Evolutionary conservation across 495 filamentous ascomycete genomes (phyloP).

Genomic region (Penicillium antarcticum): DNA sequence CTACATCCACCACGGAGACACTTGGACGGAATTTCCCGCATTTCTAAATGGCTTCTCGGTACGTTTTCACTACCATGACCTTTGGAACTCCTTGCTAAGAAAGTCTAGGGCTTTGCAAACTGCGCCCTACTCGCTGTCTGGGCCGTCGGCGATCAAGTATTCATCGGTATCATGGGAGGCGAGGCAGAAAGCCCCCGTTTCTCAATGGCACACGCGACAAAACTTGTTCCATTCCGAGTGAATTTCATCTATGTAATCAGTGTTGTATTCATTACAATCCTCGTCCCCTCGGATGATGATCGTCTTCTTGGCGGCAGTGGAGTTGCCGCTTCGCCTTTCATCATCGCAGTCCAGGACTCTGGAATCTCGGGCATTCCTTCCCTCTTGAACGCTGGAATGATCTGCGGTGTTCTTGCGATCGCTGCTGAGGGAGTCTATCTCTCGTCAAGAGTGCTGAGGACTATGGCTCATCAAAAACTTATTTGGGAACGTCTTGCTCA

Average conservation of each 20-base stretch:
- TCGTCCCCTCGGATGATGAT: slow-evolving; percentile 27
- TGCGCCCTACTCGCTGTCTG: slow-evolving; percentile 28
- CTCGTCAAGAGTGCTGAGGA: slow-evolving; percentile 24
- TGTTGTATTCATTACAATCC: slow-evolving; percentile 23
- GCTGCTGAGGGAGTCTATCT: slow-evolving; percentile 28
- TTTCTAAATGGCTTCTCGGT: slow-evolving; percentile 33
- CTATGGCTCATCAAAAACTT: slow-evolving; percentile 26
- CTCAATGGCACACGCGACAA: slow-evolving; percentile 26
- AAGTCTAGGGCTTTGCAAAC: slow-evolving; percentile 22
- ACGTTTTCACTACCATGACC: slow-evolving; percentile 4
- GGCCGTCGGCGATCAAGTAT: slow-evolving; percentile 26
- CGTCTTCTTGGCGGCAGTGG: slow-evolving; percentile 17
- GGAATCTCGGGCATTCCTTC: slow-evolving; percentile 23
- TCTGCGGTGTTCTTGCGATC: slow-evolving; percentile 27
- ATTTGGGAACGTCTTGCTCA: slow-evolving; percentile 17
- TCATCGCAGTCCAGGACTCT: slow-evolving; percentile 28
- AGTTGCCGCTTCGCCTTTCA: slow-evolving; percentile 31
- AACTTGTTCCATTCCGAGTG: slow-evolving; percentile 28
- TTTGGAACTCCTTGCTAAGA: slow-evolving; percentile 13
- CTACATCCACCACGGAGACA: slow-evolving; percentile 21
- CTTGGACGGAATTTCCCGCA: slow-evolving; percentile 17
- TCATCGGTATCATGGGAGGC: slow-evolving; percentile 23
- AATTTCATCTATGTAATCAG: slow-evolving; percentile 26
- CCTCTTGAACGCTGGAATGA: slow-evolving; percentile 29
- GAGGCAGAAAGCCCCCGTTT: slow-evolving; percentile 26